phyloP scores from a whole-genome alignment of 352 stramenopile species.

The Pythium phragmitis region DNA sequence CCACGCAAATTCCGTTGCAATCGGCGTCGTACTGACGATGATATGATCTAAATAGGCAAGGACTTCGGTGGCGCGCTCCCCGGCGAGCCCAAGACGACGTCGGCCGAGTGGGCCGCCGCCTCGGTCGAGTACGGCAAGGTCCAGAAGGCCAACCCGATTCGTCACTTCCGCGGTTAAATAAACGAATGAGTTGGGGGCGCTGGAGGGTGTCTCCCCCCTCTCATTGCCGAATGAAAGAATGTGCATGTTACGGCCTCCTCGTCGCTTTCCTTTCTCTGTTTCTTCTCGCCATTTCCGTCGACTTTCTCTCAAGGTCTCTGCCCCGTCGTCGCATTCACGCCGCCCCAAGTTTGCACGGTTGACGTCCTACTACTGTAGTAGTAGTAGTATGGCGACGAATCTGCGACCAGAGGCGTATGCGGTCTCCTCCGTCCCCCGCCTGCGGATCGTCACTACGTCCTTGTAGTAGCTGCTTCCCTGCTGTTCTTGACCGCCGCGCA shows the following conservation, averaged over 20 bases:
- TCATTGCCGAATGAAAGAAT: slow-evolving; percentile 3
- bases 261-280: not conserved
- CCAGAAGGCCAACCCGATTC: slow-evolving; percentile 85
- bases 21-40: slow-evolving; percentile 9
- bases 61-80: slow-evolving; percentile 54
- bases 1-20: not conserved
- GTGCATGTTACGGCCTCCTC: slow-evolving; percentile 8
- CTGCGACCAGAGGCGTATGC: too few species aligned
- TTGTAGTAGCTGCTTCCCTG: too few species aligned
- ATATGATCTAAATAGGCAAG: slow-evolving; percentile 36
- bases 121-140: slow-evolving; percentile 75
- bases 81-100: slow-evolving; percentile 67
- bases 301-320: too few species aligned
- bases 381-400: too few species aligned
- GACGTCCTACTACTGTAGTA: too few species aligned
- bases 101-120: slow-evolving; percentile 69
- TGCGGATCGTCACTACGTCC: too few species aligned
- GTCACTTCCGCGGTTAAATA: slow-evolving; percentile 77
- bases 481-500: too few species aligned
- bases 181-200: not conserved
- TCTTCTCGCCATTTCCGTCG: too few species aligned
- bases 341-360: too few species aligned
- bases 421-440: too few species aligned
- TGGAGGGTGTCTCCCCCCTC: too few species aligned
- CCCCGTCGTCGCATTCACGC: too few species aligned